Evolutionary conservation across 441 rosid species (phyloP).

Genomic region (Macaranga tanarius): DNA sequence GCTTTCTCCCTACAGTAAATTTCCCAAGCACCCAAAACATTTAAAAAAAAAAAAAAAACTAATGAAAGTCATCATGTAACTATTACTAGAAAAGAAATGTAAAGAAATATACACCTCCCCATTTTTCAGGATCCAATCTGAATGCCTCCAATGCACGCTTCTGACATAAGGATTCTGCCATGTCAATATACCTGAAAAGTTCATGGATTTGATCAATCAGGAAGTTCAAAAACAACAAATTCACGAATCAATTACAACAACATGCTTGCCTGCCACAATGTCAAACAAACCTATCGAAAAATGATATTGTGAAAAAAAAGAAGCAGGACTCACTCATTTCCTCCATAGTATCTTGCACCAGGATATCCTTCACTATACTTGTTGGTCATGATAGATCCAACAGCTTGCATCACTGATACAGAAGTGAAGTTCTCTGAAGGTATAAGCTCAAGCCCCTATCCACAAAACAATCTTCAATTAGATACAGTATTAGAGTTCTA

Average conservation of each 20-base stretch:
- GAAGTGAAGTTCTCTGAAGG: constrained; percentile 98
- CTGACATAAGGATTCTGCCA: constrained; percentile 90
- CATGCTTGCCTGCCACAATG: not conserved
- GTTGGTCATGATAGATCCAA: constrained; percentile 91
- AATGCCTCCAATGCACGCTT: constrained; percentile 91
- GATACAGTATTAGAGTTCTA: not conserved
- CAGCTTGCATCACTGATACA: constrained; percentile 85
- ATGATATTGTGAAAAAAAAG: not conserved
- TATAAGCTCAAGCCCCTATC: constrained; percentile 85
- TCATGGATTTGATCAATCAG: not conserved
- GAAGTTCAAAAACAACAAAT: not conserved
- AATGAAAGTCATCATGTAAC: not conserved
- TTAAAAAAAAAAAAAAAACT: too few species aligned
- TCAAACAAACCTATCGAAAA: not conserved
- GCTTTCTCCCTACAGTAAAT: too few species aligned
- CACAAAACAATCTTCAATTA: constrained; percentile 31
- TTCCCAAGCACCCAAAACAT: too few species aligned
- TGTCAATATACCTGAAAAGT: constrained; percentile 72
- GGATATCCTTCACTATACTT: constrained; percentile 98
- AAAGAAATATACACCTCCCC: constrained; percentile 72
- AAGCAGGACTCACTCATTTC: constrained; percentile 65
- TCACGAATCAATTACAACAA: not conserved
- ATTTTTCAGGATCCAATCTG: constrained; percentile 80
- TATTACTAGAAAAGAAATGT: not conserved
- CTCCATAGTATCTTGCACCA: constrained; percentile 96